phyloP scores from a whole-genome alignment of 176 grass and related monocot genomes.

The Thinopyrum elongatum region DNA sequence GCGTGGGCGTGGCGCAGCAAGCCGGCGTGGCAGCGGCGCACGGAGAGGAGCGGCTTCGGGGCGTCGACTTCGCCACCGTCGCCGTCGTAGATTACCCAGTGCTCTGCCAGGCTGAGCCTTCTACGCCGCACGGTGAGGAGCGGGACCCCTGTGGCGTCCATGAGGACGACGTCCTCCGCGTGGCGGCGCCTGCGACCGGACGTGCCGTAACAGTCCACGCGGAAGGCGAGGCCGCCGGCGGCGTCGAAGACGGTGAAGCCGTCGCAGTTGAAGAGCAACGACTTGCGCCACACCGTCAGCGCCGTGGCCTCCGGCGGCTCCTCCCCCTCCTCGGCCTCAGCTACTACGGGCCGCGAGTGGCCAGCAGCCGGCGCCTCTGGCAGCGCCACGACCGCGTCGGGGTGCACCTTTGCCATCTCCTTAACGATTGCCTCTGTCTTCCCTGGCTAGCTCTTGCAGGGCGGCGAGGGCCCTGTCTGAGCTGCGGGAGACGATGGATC shows the following conservation, averaged over 20 bases:
- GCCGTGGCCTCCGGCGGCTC: not conserved
- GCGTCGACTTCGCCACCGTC: conserved; percentile 20
- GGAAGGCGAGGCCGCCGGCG: conserved; percentile 68
- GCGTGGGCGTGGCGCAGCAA: conserved; percentile 17
- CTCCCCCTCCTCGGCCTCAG: not conserved
- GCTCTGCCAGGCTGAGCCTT: conserved; percentile 29
- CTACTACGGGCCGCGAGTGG: not conserved
- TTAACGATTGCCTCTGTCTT: not conserved
- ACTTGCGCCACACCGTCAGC: conserved; percentile 87
- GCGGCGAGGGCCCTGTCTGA: not conserved
- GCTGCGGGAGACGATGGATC: not conserved
- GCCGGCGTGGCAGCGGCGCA: conserved; percentile 41
- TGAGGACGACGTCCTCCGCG: conserved; percentile 63
- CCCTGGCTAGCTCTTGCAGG: not conserved
- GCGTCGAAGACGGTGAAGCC: conserved; percentile 84
- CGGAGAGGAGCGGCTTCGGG: conserved; percentile 41
- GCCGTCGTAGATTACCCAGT: conserved; percentile 72
- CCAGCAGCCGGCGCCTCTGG: not conserved
- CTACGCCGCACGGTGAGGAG: conserved; percentile 30
- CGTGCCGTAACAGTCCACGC: conserved; percentile 70
- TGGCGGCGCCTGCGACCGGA: conserved; percentile 11
- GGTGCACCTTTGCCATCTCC: conserved; percentile 54
- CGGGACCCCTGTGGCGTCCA: conserved; percentile 47
- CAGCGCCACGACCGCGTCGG: conserved; percentile 13
- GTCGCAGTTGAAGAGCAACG: conserved; percentile 72